Conservation (phyloP, 2,329 filamentous ascomycete genomes). For the Sclerotinia minor region DNA sequence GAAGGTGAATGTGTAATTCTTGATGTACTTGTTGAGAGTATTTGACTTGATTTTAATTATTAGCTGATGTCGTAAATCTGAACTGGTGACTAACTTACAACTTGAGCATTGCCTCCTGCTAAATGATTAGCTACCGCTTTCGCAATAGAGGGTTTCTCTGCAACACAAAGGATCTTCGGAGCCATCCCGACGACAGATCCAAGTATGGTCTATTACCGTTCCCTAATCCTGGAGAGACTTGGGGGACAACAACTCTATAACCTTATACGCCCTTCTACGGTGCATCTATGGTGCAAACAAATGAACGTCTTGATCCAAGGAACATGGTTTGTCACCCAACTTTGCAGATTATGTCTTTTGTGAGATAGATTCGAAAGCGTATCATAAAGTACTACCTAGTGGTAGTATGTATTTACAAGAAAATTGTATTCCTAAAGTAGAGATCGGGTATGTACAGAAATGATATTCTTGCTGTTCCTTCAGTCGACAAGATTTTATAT, state of each 20-base stretch:
- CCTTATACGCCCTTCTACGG: conserved; percentile 1
- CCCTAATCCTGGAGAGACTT: background rate
- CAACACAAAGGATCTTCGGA: conserved; percentile 68
- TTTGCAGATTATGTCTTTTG: background rate
- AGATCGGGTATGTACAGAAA: background rate
- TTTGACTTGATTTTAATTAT: conserved; percentile 30
- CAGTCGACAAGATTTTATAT: background rate
- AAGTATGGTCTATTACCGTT: background rate
- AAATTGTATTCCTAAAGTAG: background rate
- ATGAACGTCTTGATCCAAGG: background rate
- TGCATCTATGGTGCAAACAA: background rate
- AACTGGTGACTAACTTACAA: conserved; percentile 55
- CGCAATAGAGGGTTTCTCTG: conserved; percentile 91
- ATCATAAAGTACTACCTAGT: background rate
- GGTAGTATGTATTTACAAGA: background rate
- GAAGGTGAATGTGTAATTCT: conserved; percentile 92
- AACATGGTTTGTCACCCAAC: background rate
- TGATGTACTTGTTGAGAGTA: conserved; percentile 64
- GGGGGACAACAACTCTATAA: background rate
- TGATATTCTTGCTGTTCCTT: background rate
- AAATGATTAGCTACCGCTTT: conserved; percentile 91
- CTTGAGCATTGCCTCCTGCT: conserved; percentile 70
- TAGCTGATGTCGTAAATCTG: conserved; percentile 19
- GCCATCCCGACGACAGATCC: conserved; percentile 29
- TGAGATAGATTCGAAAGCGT: background rate